A percentile compares a stretch with the other conserved stretches of the same genome.
Evolutionary conservation across 2,329 filamentous ascomycete species (phyloP).

Genomic region (Curvularia sp.): DNA sequence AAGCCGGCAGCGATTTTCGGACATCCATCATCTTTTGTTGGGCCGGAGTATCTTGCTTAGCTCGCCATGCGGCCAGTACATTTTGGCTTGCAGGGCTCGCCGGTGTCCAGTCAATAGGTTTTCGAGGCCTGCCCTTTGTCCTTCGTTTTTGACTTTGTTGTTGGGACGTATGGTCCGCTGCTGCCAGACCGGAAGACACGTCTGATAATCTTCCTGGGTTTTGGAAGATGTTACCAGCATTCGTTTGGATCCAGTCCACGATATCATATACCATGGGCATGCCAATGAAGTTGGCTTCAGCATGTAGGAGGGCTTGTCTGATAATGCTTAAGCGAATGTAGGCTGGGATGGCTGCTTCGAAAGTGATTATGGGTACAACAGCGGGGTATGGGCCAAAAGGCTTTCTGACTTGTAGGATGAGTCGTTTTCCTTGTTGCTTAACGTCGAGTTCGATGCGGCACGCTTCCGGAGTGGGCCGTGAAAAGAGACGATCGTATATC

Average conservation of each 20-base stretch:
- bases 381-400: conserved; percentile 74
- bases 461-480: conserved; percentile 64
- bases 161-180: conserved; percentile 53
- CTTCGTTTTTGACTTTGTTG: conserved; percentile 23
- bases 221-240: conserved; percentile 81
- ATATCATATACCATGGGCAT: conserved; percentile 92
- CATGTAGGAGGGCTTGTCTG: conserved; percentile 75
- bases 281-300: conserved; percentile 73
- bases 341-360: conserved; percentile 75
- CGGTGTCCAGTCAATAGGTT: conserved; percentile 68
- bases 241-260: conserved; percentile 88
- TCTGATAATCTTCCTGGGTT: conserved; percentile 83
- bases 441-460: conserved; percentile 74
- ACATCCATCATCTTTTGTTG: conserved; percentile 78
- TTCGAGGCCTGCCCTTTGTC: conserved; percentile 44
- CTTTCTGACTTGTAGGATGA: conserved; percentile 71
- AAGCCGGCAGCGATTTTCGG: conserved; percentile 81
- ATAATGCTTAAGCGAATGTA: conserved; percentile 93
- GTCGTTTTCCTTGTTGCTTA: conserved; percentile 53
- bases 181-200: conserved; percentile 75
- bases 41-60: conserved; percentile 67
- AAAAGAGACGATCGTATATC: conserved; percentile 74
- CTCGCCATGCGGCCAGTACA: conserved; percentile 69
- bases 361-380: conserved; percentile 70
- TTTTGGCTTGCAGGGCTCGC: conserved; percentile 66